These are phyloP conservation scores for Polytrichum commune DNA, from an alignment of 225 moss, liverwort and hornwort species.

Conservation along the genomic window DNA sequence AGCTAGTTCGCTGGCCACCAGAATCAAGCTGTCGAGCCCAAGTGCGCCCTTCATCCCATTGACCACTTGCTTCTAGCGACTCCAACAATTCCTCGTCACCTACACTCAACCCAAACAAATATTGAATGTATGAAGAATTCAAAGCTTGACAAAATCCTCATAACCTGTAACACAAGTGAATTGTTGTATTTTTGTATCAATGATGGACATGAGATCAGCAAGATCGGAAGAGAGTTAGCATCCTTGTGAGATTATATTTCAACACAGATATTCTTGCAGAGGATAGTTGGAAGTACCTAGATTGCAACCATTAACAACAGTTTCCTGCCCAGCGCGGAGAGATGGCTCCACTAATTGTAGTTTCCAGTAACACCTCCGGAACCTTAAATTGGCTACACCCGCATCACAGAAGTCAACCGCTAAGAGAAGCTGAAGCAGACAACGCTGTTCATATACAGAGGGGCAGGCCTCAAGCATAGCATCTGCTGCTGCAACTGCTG, in stretches of 20 bases:
- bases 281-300: slow-evolving; percentile 30
- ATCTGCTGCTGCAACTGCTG: slow-evolving; percentile 71
- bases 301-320: slow-evolving; percentile 32
- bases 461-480: slow-evolving; percentile 71
- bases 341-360: slow-evolving; percentile 76
- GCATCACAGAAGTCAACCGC: slow-evolving; percentile 75
- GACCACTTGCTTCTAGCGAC: slow-evolving; percentile 53
- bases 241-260: no score
- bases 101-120: slow-evolving; percentile 16
- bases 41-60: slow-evolving; percentile 77
- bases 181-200: no score
- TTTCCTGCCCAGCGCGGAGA: slow-evolving; percentile 40
- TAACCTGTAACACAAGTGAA: no score
- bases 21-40: slow-evolving; percentile 82
- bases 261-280: slow-evolving; percentile 53
- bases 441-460: slow-evolving; percentile 70
- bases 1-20: slow-evolving; percentile 27
- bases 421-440: slow-evolving; percentile 68
- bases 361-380: slow-evolving; percentile 65
- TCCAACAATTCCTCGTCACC: slow-evolving; percentile 67
- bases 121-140: neutral
- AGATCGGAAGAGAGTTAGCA: no score
- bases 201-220: no score
- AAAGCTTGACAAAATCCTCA: no score
- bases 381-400: slow-evolving; percentile 62